These are phyloP conservation scores for Fusarium equiseti DNA, from an alignment of 2,329 filamentous ascomycete species.

Conservation along the genomic window DNA sequence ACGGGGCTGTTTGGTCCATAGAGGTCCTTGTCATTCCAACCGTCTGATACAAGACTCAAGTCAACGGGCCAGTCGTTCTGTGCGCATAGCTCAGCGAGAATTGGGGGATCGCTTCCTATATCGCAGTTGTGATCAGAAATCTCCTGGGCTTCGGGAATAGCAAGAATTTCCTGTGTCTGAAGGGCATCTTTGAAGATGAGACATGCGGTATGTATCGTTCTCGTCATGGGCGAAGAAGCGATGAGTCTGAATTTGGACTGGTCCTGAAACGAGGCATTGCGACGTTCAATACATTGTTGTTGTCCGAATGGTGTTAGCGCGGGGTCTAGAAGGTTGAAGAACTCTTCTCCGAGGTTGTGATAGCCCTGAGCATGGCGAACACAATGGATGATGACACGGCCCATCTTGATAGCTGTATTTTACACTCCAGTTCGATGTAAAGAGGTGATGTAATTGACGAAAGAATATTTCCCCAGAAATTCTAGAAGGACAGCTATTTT, in stretches of 20 bases:
- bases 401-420: slow-evolving; percentile 2
- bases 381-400: slow-evolving; percentile 29
- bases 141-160: slow-evolving; percentile 37
- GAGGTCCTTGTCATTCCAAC: slow-evolving; percentile 32
- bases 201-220: slow-evolving; percentile 30
- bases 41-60: slow-evolving; percentile 14
- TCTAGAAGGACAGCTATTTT: not conserved
- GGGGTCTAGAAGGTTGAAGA: slow-evolving; percentile 33
- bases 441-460: not conserved
- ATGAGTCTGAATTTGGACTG: slow-evolving; percentile 35
- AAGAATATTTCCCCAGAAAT: not conserved
- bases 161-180: slow-evolving; percentile 22
- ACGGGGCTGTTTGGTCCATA: slow-evolving; percentile 36
- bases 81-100: not conserved
- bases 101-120: slow-evolving; percentile 11
- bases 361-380: slow-evolving; percentile 35
- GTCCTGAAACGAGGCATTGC: slow-evolving; percentile 30
- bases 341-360: slow-evolving; percentile 38
- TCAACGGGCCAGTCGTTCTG: slow-evolving; percentile 34
- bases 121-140: slow-evolving; percentile 37
- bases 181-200: slow-evolving; percentile 26
- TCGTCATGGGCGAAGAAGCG: slow-evolving; percentile 27
- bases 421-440: not conserved
- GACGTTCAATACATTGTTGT: slow-evolving; percentile 30
- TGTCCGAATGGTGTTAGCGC: slow-evolving; percentile 34